A percentile compares a stretch with the other conserved stretches of the same genome.
phyloP scores from a whole-genome alignment of 352 stramenopile genomes.

The Globisporangium middletonii region DNA sequence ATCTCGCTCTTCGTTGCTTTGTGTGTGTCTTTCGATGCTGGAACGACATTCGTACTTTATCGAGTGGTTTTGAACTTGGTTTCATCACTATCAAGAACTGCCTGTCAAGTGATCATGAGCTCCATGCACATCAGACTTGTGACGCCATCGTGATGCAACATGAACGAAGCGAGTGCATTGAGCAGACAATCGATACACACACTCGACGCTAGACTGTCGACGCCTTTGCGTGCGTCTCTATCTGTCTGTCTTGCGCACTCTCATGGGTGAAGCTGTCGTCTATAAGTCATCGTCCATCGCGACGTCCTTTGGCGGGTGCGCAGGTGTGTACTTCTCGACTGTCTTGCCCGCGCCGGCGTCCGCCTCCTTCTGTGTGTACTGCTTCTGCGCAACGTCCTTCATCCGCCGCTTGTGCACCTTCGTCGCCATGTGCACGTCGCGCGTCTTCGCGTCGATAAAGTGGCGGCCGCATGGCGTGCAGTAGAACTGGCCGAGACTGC shows the following conservation, averaged over 20 bases:
- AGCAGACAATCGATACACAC: no score
- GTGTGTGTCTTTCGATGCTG: neutral
- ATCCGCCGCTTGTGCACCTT: slow-evolving; percentile 87
- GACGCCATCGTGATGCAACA: no score
- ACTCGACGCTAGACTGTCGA: neutral
- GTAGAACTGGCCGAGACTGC: slow-evolving; percentile 82
- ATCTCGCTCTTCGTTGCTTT: slow-evolving; percentile 17
- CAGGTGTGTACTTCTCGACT: slow-evolving; percentile 63
- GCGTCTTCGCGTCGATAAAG: slow-evolving; percentile 79
- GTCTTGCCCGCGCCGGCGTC: slow-evolving; percentile 65
- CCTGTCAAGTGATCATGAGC: no score
- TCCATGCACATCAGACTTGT: no score
- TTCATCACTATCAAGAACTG: no score
- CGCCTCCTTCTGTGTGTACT: slow-evolving; percentile 85
- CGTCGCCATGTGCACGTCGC: slow-evolving; percentile 70
- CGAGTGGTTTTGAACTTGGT: no score
- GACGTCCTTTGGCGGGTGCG: slow-evolving; percentile 35
- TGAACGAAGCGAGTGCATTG: no score
- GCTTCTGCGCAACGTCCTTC: slow-evolving; percentile 87
- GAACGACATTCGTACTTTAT: no score
- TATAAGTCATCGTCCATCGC: slow-evolving; percentile 73
- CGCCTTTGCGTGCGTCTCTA: neutral
- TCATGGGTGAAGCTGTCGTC: neutral
- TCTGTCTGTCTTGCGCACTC: neutral
- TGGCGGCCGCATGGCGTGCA: slow-evolving; percentile 82